Base-by-base conservation (phyloP, 805 yeast genomes). In the Ogataea glucozyma region DNA sequence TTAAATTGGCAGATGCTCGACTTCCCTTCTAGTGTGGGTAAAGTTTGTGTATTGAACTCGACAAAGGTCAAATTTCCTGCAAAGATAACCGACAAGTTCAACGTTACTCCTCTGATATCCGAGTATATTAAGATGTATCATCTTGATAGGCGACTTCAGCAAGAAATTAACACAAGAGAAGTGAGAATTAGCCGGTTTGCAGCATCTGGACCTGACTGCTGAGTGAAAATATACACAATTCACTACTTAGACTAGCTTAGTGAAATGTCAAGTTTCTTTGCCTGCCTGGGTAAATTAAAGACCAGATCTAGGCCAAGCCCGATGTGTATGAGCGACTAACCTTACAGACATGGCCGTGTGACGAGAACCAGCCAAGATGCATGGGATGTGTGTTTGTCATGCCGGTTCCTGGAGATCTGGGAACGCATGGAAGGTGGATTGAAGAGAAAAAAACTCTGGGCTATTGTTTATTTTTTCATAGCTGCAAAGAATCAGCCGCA, bases 91-190 rank as follows among this genome's bases (percentile, higher is more conserved):
- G 7, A 17, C 3, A 17, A 21, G 11, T 49, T 46, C 43, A 46
- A 31, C 20, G 20, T 46, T 8, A 46, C 48, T 4, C 53, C 53
- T 4, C 35, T 49, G 16, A 31, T 49, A n/a, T 49, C 53, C 5
- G 53, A 49, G 21, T 49, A 42, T 20, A 45, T 49, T 37, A 49
- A 49, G 31, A 49, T 49, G 26, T 49, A 49, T 24, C 50, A 49
- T 31, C 32, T 49, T 10, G 51, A 47, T 26, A 41, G 44, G 13
- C 32, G 33, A 18, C 43, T 43, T 31, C 5, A 16, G 12, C 21
- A 4, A 26, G 18, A 38, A 32, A 16, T 30, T 21, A 21, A 16
- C 21, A 12, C 32, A 17, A 19, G n/a, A 7, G 27, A 13, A 10
- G 4, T 24, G 27, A 22, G n/a, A n/a, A n/a, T 22, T 22, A 22